A percentile compares a stretch with the other conserved stretches of the same genome.
These are phyloP conservation scores for Sordariomycetes sp. DNA, from an alignment of 2,329 filamentous ascomycete species.

Conservation along the genomic window DNA sequence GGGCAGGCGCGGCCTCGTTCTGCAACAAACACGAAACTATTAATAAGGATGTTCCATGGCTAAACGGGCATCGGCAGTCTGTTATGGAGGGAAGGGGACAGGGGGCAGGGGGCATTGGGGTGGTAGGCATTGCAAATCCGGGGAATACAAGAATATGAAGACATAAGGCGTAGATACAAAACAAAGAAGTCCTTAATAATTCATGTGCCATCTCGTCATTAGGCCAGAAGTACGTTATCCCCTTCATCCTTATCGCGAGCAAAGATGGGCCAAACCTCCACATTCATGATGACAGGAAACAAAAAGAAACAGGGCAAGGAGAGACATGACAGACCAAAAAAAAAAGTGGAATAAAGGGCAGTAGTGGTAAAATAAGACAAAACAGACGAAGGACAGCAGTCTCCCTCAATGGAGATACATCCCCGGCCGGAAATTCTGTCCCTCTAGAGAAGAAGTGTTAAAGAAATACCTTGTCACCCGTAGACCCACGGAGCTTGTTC, in stretches of 20 bases:
- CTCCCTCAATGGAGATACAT: neutral
- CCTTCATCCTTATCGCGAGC: neutral
- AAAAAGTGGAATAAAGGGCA: neutral
- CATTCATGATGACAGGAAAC: neutral
- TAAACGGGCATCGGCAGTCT: neutral
- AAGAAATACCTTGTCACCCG: slow-evolving; percentile 77
- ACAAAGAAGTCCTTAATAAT: neutral
- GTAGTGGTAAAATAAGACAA: neutral
- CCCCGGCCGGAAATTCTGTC: neutral
- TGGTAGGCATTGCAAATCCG: neutral
- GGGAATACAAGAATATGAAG: neutral
- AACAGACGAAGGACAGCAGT: neutral
- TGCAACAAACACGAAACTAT: slow-evolving; percentile 21
- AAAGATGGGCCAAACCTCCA: neutral
- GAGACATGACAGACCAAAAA: slow-evolving; percentile 3
- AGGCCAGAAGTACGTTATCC: neutral
- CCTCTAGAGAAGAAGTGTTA: slow-evolving; percentile 22
- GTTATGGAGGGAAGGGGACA: neutral
- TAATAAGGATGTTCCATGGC: slow-evolving; percentile 15
- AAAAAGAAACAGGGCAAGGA: slow-evolving; percentile 10
- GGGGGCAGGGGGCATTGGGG: neutral
- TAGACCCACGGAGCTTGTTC: slow-evolving; percentile 63
- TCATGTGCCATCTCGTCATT: slow-evolving; percentile 1
- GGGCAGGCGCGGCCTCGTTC: slow-evolving; percentile 22
- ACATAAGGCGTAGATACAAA: slow-evolving; percentile 4